These are phyloP conservation scores for Sporisorium sorghi DNA, from an alignment of 1,284 basidiomycete species.

Conservation along the genomic window DNA sequence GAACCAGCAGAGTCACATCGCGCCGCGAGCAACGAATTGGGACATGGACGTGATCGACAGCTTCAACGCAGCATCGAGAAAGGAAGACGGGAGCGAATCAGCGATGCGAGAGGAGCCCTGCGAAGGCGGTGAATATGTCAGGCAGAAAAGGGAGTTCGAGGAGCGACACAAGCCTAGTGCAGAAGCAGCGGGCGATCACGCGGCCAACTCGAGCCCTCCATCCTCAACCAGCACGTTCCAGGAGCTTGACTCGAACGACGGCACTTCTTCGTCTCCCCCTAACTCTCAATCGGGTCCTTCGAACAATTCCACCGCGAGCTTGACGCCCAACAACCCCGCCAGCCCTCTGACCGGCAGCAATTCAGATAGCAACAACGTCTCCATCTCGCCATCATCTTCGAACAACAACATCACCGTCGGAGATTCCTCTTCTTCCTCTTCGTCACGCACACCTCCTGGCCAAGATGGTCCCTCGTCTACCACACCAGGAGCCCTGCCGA, in stretches of 20 bases:
- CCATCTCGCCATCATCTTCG: background rate
- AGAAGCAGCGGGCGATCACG: background rate
- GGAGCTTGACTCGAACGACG: background rate
- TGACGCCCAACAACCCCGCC: background rate
- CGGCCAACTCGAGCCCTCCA: background rate
- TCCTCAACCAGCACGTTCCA: background rate
- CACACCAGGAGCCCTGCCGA: background rate
- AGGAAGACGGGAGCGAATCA: background rate
- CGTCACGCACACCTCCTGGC: background rate
- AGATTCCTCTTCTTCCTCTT: background rate
- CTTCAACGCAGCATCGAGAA: background rate
- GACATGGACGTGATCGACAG: background rate
- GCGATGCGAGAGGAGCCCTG: background rate
- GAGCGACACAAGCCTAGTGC: background rate
- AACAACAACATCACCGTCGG: background rate
- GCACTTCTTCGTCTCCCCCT: background rate
- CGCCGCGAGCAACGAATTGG: background rate
- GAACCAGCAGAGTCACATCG: background rate
- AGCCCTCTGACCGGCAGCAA: background rate
- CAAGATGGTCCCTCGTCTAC: slow-evolving; percentile 2
- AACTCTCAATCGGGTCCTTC: background rate
- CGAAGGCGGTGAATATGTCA: background rate
- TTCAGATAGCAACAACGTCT: background rate
- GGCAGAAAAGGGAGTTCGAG: background rate
- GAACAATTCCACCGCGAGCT: background rate